Conservation (phyloP, 768 basidiomycete genomes). For the Suillus decipiens region DNA sequence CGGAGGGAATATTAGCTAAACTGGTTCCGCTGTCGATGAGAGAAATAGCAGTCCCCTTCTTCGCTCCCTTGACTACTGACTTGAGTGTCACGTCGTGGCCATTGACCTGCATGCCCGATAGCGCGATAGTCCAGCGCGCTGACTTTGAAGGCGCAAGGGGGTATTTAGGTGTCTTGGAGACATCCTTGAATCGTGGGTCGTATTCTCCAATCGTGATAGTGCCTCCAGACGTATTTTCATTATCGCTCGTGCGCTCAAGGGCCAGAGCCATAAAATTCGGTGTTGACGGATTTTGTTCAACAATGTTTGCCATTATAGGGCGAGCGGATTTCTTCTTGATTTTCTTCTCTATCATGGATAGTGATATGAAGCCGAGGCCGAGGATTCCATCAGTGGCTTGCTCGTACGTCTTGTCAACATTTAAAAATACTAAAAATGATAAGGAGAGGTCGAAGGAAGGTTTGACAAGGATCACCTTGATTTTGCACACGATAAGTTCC, state of each 20-base stretch:
- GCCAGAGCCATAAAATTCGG: constrained; percentile 46
- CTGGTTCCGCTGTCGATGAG: constrained; percentile 49
- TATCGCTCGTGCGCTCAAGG: constrained; percentile 41
- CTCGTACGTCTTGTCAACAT: constrained; percentile 19
- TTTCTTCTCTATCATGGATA: constrained; percentile 25
- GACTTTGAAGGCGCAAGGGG: constrained; percentile 36
- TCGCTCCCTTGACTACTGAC: constrained; percentile 33
- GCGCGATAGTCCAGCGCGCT: constrained; percentile 43
- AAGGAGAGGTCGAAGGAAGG: not conserved
- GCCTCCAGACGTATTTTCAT: constrained; percentile 43
- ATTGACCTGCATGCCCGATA: constrained; percentile 40
- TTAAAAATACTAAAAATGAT: constrained; percentile 23
- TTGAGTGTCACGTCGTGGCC: constrained; percentile 27
- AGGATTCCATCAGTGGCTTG: constrained; percentile 25
- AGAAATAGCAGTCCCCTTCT: constrained; percentile 34
- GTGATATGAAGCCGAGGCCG: constrained; percentile 28
- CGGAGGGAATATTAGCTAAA: constrained; percentile 35
- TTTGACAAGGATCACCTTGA: constrained; percentile 17
- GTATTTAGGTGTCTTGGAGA: constrained; percentile 34
- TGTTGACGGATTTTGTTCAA: constrained; percentile 32
- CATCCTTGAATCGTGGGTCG: constrained; percentile 33
- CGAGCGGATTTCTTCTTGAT: constrained; percentile 16
- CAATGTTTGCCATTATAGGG: constrained; percentile 44
- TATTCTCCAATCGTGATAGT: constrained; percentile 46
- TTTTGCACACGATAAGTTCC: constrained; percentile 33